Conservation (phyloP, 176 grass and related monocot genomes). For the Bonia amplexicaulis region DNA sequence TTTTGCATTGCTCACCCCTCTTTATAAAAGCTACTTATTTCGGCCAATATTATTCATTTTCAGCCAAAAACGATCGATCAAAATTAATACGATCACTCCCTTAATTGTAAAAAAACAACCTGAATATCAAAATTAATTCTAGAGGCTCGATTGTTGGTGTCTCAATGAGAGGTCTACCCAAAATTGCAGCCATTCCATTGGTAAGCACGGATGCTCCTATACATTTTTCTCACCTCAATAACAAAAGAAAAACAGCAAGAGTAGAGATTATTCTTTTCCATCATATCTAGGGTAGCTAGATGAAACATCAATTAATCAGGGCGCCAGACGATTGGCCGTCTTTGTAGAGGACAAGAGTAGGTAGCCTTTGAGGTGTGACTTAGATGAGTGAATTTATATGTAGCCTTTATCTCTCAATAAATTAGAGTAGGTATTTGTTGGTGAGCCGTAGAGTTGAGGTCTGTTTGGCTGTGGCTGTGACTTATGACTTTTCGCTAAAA, state of each 20-base stretch:
- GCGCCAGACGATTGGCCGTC: not conserved
- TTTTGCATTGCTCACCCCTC: too few relatives aligned
- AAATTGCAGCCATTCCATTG: not conserved
- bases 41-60: too few relatives aligned
- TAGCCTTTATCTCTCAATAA: not conserved
- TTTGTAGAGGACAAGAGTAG: not conserved
- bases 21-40: too few relatives aligned
- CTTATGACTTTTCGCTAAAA: too few relatives aligned
- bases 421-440: conserved; percentile 18
- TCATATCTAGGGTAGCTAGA: not conserved
- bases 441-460: not conserved
- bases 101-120: not conserved
- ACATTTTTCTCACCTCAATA: not conserved
- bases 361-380: not conserved
- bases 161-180: not conserved
- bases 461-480: too few relatives aligned
- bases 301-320: not conserved
- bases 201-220: not conserved
- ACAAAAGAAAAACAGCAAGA: not conserved
- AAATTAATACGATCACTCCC: fast-evolving
- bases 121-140: too few relatives aligned
- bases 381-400: not conserved
- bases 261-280: not conserved
- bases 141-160: not conserved
- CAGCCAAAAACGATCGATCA: too few relatives aligned